These are phyloP conservation scores for Lophium mytilinum DNA, from an alignment of 495 filamentous ascomycete genomes.

Conservation along the genomic window DNA sequence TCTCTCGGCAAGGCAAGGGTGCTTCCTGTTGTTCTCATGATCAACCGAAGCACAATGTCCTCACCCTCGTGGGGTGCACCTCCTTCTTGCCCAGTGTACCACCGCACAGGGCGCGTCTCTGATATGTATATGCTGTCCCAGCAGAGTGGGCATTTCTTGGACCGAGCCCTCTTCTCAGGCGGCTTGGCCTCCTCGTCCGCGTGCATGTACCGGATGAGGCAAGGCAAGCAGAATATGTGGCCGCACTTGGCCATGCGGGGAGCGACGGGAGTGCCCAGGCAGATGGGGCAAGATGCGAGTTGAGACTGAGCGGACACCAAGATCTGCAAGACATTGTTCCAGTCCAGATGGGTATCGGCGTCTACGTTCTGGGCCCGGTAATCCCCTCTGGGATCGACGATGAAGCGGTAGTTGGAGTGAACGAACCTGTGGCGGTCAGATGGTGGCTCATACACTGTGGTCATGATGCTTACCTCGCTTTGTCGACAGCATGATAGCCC, in stretches of 20 bases:
- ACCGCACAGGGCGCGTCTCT: conserved; percentile 83
- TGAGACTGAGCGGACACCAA: conserved; percentile 86
- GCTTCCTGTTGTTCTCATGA: conserved; percentile 68
- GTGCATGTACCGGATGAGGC: conserved; percentile 93
- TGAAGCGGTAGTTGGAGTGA: conserved; percentile 95
- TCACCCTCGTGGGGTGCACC: conserved; percentile 69
- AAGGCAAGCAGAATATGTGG: conserved; percentile 94
- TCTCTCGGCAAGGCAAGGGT: conserved; percentile 84
- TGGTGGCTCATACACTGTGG: background rate
- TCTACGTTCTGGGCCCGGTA: conserved; percentile 76
- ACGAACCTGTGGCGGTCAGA: conserved; percentile 55
- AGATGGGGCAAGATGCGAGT: conserved; percentile 83
- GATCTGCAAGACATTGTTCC: conserved; percentile 84
- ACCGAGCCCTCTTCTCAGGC: conserved; percentile 65
- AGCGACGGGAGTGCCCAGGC: conserved; percentile 80
- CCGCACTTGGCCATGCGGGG: conserved; percentile 97
- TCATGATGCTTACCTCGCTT: conserved; percentile 54
- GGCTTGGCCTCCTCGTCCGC: conserved; percentile 59
- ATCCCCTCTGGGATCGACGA: conserved; percentile 73
- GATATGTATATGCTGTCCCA: conserved; percentile 81
- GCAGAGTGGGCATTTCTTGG: conserved; percentile 95
- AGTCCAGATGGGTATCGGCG: conserved; percentile 85
- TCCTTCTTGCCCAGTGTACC: conserved; percentile 84
- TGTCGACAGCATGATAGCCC: conserved; percentile 85
- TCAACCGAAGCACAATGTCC: conserved; percentile 79